Conservation (phyloP, 495 filamentous ascomycete species). For the Talaromyces ruber region DNA sequence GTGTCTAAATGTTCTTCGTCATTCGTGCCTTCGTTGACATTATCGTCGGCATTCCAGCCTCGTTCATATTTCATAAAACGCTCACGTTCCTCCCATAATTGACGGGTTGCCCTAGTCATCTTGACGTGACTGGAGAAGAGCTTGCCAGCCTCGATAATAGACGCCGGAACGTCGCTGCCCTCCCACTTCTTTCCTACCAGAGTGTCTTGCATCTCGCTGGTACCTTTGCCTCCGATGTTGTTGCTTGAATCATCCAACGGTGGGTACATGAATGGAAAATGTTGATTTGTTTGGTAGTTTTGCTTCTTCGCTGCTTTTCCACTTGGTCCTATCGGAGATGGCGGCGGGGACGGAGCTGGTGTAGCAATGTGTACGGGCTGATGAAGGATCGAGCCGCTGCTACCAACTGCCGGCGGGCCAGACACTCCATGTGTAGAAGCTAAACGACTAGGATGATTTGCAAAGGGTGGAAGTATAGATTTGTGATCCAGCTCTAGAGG, state of each 20-base stretch:
- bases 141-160: conserved; percentile 90
- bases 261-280: conserved; percentile 96
- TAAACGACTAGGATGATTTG: conserved; percentile 56
- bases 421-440: conserved; percentile 30
- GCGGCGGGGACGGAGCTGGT: conserved; percentile 92
- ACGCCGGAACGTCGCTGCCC: conserved; percentile 82
- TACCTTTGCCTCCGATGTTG: conserved; percentile 78
- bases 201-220: conserved; percentile 62
- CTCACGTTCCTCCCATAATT: conserved; percentile 91
- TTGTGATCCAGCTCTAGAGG: conserved; percentile 85
- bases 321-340: conserved; percentile 76
- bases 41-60: conserved; percentile 64
- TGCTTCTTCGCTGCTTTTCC: conserved; percentile 97
- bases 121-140: conserved; percentile 82
- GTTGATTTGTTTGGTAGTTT: conserved; percentile 98
- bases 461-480: conserved; percentile 79
- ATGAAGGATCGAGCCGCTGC: conserved; percentile 74
- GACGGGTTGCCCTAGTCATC: conserved; percentile 82
- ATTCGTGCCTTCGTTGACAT: conserved; percentile 30
- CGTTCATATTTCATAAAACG: conserved; percentile 84
- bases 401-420: conserved; percentile 30
- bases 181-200: conserved; percentile 78
- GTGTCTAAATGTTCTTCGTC: conserved; percentile 28
- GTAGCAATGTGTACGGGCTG: conserved; percentile 97
- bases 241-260: conserved; percentile 77